A percentile compares a stretch with the other conserved stretches of the same genome.
Conservation (phyloP, 257 asterid species). For the Buddleja alternifolia region DNA sequence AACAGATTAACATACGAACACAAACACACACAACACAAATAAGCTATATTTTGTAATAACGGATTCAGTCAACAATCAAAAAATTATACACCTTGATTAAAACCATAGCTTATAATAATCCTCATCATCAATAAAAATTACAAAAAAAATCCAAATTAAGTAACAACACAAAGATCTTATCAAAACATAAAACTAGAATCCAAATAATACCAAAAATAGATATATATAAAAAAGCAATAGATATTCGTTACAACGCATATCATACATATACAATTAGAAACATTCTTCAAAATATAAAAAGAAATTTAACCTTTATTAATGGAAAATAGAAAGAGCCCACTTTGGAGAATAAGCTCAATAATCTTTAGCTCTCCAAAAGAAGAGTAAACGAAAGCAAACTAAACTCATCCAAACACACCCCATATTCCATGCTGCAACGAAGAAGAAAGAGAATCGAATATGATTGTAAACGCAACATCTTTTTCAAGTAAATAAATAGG, state of each 20-base stretch:
- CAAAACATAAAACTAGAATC: background rate
- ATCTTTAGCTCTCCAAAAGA: slow-evolving; percentile 32
- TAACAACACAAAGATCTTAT: slow-evolving; percentile 22
- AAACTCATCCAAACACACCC: slow-evolving; percentile 30
- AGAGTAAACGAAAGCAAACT: slow-evolving; percentile 30
- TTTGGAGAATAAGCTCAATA: slow-evolving; percentile 29
- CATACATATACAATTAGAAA: background rate
- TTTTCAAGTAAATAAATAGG: slow-evolving; percentile 36
- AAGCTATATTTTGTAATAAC: background rate
- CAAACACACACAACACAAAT: slow-evolving; percentile 7
- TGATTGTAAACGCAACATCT: slow-evolving; percentile 54
- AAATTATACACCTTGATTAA: slow-evolving; percentile 16
- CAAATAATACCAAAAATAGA: background rate
- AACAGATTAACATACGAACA: slow-evolving; percentile 20
- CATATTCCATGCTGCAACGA: slow-evolving; percentile 37
- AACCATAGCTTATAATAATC: slow-evolving; percentile 22
- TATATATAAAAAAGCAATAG: background rate
- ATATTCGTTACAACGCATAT: slow-evolving; percentile 18
- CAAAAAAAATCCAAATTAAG: slow-evolving; percentile 3
- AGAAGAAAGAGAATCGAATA: slow-evolving; percentile 42
- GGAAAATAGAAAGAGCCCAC: slow-evolving; percentile 34
- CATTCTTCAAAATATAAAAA: slow-evolving; percentile 28
- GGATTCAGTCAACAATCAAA: slow-evolving; percentile 9
- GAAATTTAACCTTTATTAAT: slow-evolving; percentile 38
- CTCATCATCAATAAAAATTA: background rate